Conservation (phyloP, 441 rosid species). For the Populus hybrid region DNA sequence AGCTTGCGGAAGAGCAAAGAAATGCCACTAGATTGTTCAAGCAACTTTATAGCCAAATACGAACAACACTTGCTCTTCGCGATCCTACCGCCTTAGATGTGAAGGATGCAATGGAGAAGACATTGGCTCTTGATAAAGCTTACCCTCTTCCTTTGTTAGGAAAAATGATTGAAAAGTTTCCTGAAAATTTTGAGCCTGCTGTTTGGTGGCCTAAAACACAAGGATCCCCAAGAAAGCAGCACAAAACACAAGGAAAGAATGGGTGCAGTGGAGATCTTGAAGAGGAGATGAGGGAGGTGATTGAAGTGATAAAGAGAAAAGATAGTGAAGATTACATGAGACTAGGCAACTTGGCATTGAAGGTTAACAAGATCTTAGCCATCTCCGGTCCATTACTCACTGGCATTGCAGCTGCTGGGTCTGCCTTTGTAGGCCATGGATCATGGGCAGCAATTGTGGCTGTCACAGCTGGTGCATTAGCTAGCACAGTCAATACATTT, state of each 20-base stretch:
- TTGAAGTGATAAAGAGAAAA: slow-evolving; percentile 44
- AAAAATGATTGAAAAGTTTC: slow-evolving; percentile 67
- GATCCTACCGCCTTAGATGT: slow-evolving; percentile 37
- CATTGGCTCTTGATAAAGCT: slow-evolving; percentile 64
- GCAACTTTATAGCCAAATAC: slow-evolving; percentile 36
- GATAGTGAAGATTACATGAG: slow-evolving; percentile 62
- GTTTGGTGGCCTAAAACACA: slow-evolving; percentile 58
- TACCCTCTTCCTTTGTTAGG: slow-evolving; percentile 67
- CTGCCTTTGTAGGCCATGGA: slow-evolving; percentile 34
- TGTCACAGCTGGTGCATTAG: slow-evolving; percentile 46
- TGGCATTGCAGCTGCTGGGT: slow-evolving; percentile 53
- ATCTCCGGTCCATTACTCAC: slow-evolving; percentile 59
- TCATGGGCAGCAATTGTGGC: slow-evolving; percentile 38
- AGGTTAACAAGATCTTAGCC: slow-evolving; percentile 57
- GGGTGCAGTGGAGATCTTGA: slow-evolving; percentile 40
- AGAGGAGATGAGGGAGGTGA: slow-evolving; percentile 45
- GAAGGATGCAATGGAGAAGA: slow-evolving; percentile 43
- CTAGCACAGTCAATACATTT: slow-evolving; percentile 45
- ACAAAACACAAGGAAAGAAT: not conserved
- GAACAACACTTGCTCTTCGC: slow-evolving; percentile 25
- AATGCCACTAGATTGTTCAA: slow-evolving; percentile 55
- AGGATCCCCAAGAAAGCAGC: not conserved
- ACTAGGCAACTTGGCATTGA: slow-evolving; percentile 48
- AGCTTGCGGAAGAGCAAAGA: slow-evolving; percentile 63
- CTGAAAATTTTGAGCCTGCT: slow-evolving; percentile 46